Conservation (phyloP, 441 rosid genomes). For the Adansonia grandidieri region DNA sequence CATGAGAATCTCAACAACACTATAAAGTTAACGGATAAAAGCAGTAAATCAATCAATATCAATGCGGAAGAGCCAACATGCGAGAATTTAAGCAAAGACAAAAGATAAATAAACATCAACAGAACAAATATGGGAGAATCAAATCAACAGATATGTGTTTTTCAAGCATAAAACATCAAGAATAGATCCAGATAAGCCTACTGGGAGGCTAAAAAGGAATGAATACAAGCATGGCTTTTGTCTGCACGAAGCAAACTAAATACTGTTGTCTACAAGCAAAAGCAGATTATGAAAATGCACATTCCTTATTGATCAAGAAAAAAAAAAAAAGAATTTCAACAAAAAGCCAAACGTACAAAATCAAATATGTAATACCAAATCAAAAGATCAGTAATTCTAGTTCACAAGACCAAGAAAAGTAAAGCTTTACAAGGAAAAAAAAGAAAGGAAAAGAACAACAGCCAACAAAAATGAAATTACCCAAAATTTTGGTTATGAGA, state of each 20-base stretch:
- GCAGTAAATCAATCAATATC: no score
- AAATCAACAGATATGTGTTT: no score
- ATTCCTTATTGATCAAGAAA: not conserved
- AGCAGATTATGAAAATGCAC: not conserved
- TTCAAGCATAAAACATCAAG: not conserved
- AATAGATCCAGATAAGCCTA: not conserved
- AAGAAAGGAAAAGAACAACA: not conserved
- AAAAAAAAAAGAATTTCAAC: not conserved
- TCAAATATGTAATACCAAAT: not conserved
- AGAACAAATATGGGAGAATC: not conserved
- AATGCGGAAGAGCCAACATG: no score
- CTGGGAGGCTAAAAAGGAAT: not conserved
- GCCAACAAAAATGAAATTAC: not conserved
- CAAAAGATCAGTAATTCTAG: not conserved
- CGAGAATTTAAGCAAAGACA: no score
- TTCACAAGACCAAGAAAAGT: not conserved
- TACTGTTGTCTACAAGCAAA: not conserved
- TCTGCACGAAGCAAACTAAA: not conserved
- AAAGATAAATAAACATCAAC: no score
- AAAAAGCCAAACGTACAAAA: not conserved
- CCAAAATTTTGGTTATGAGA: not conserved
- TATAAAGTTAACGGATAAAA: not conserved
- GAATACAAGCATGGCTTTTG: not conserved
- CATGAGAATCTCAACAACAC: not conserved
- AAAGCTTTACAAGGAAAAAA: not conserved